These are phyloP conservation scores for Saprolegnia parasitica DNA, from an alignment of 352 stramenopile genomes.

Conservation along the genomic window DNA sequence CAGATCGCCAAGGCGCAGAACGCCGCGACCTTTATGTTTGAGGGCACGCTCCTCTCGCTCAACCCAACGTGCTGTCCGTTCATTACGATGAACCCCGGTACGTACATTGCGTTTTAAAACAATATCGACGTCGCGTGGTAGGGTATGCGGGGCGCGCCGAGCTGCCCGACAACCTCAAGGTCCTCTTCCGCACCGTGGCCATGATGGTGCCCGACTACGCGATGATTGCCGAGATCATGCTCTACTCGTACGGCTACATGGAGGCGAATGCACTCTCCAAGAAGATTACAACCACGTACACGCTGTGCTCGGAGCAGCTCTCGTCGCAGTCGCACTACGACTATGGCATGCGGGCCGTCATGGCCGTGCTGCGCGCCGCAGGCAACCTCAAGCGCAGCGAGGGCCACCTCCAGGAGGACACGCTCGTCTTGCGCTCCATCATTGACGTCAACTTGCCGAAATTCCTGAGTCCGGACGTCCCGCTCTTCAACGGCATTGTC, in stretches of 20 bases:
- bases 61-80: constrained; percentile 90
- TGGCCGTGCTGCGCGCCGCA: constrained; percentile 90
- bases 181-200: constrained; percentile 87
- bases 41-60: constrained; percentile 85
- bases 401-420: constrained; percentile 78
- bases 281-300: constrained; percentile 93
- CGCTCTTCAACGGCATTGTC: constrained; percentile 92
- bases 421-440: constrained; percentile 87
- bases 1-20: constrained; percentile 79
- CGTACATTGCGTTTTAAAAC: neutral
- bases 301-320: constrained; percentile 92
- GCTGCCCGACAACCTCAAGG: constrained; percentile 90
- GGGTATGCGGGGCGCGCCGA: constrained; percentile 85
- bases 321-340: constrained; percentile 94
- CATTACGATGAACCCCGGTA: constrained; percentile 90
- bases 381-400: constrained; percentile 87
- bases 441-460: constrained; percentile 94
- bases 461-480: constrained; percentile 90
- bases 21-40: constrained; percentile 83
- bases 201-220: constrained; percentile 95
- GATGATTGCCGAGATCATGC: constrained; percentile 92
- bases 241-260: constrained; percentile 92
- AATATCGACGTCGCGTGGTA: neutral
- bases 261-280: constrained; percentile 85
- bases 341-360: constrained; percentile 92